A percentile compares a stretch with the other conserved stretches of the same genome.
These are phyloP conservation scores for Amniculicola lignicola DNA, from an alignment of 495 filamentous ascomycete species.

Conservation along the genomic window DNA sequence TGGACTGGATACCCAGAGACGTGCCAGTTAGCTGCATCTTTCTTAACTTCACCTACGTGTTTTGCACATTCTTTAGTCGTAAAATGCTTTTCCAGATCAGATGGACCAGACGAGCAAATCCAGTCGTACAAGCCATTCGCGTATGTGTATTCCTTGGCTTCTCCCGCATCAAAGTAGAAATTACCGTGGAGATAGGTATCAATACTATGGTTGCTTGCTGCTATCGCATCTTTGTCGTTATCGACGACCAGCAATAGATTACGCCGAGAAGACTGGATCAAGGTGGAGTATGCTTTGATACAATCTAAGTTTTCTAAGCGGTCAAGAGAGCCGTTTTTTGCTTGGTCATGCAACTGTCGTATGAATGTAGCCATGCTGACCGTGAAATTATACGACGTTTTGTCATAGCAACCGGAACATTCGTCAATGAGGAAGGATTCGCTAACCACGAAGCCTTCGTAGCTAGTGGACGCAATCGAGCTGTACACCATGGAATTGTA, in stretches of 20 bases:
- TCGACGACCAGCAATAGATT: conserved; percentile 11
- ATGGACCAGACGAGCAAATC: no score
- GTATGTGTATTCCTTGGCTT: no score
- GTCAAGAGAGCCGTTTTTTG: conserved; percentile 13
- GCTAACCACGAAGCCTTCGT: conserved; percentile 40
- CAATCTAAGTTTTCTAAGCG: not conserved
- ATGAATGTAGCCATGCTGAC: not conserved
- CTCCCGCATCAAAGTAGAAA: no score
- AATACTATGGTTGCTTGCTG: no score
- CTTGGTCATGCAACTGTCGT: not conserved
- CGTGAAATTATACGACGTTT: not conserved
- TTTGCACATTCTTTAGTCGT: not conserved
- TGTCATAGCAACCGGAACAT: not conserved
- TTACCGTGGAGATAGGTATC: no score
- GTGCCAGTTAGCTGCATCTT: conserved; percentile 17
- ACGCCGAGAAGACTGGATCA: not conserved
- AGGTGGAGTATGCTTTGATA: not conserved
- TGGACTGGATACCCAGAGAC: conserved; percentile 29
- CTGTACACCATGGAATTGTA: conserved; percentile 38
- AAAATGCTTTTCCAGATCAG: not conserved
- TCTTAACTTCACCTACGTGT: not conserved
- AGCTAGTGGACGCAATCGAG: conserved; percentile 42
- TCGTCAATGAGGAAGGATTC: conserved; percentile 35
- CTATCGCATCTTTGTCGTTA: conserved; percentile 7
- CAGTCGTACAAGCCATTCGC: no score